Base-by-base conservation (phyloP, 148 eudicot species). In the Vaccinium corymbosum region DNA sequence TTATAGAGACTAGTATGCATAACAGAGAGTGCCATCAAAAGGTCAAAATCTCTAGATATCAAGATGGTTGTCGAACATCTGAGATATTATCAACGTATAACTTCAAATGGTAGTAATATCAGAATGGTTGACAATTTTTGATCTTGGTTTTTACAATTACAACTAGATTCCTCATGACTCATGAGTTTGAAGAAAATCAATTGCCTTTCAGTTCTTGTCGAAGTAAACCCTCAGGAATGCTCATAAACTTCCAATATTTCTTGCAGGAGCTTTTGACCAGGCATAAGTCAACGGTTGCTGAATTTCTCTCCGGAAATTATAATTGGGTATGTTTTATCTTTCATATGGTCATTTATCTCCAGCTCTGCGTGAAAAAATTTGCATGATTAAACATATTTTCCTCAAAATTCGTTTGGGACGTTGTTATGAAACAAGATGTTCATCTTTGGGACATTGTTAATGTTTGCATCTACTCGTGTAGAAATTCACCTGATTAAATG, bases 261-360 rank as follows among this genome's bases (percentile, higher is more conserved):
- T 68, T 94, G 89, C 95, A 96, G 99, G 99, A 96, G 90, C 94
- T 94, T 79, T 85, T 93, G 93, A 96, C 98, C 10, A 91, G 99
- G 87, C 99, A 96, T 87, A 96, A 96, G 89, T 96, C 99, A 80
- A 96, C 99, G 19, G 98, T 94, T 22, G 97, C 98, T 70, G 98
- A 93, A 79, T 96, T 94, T 87, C 99, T 96, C 86, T 87, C 97
- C 0, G 90, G 91, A 81, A 94, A 94, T 76, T 93, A 94, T 88
- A 95, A 94, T 29, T 94, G 98, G 99, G 99, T 96, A 68, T 68
- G 35, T 75, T 50, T 25, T 46, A 6, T 13, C 20, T 35, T 73
- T 46, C 80, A 22, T 42, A 3, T 51, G 11, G 35, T 70, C 73
- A 8, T 77, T 75, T 77, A 22, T 52, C 62, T 7, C 42, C n/a